Evolutionary conservation across 106 monocot genomes (phyloP), one percentile per base, ranked within the genome.

Genomic region (Dactylorhiza incarnata): DNA sequence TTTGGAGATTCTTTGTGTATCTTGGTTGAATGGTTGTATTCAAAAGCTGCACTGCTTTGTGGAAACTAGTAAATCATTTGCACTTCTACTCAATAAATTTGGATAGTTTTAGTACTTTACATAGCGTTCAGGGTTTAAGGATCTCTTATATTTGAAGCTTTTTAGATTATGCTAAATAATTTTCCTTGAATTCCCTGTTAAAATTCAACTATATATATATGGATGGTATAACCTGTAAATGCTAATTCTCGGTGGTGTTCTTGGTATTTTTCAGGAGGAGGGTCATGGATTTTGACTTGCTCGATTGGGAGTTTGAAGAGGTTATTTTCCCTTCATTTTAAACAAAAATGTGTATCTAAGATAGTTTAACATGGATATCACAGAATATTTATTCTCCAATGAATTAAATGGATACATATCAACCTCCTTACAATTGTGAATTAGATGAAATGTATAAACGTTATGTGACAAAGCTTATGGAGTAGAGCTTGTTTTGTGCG

Each of bases 271-370:
- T 69, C 66, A 69, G 69, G 45, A 69, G 69, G 45, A 69, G 45
- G n/a, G 45, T 45, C 45, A 43, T 45, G 43, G 69, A 69, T 46
- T 69, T 16, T 43, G 45, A 69, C 69, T 69, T 69, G 13, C 6
- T 46, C 45, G 69, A 69, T 45, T 69, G 69, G 69, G 69, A 69
- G 45, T 69, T 45, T 69, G 69, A 69, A 45, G n/a, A 69, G 69
- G 69, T 65, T 46, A 45, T 45, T 46, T 44, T 17, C 44, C n/a
- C 45, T 45, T 13, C 8, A 66, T 66, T 37, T 66, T 66, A 14
- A 26, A 22, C 9, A 29, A 29, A 29, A 26, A 9, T 65, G 24
- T 12, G 24, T 29, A 65, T 65, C 9, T 22, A 25, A 63, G 7
- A 24, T 63, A 24, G 63, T 24, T 63, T 63, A 23, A 63, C 10